phyloP scores from a whole-genome alignment of 1,284 basidiomycete genomes.

The Sphaerobolus stellatus region DNA sequence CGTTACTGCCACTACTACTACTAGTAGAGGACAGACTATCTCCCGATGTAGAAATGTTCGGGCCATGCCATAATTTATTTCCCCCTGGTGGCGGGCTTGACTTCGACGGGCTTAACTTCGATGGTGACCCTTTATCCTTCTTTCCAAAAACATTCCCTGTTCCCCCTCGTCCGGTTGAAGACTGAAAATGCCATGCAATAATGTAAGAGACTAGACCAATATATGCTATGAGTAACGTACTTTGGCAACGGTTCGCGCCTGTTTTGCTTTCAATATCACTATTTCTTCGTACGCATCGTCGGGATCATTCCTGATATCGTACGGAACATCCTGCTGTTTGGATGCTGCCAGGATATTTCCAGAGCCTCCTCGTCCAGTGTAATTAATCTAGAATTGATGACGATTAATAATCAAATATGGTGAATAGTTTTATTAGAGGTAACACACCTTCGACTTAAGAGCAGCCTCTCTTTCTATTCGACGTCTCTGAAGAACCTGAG shows the following conservation, averaged over 20 bases:
- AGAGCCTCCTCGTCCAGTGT: slow-evolving; percentile 1
- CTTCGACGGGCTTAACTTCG: too few relatives aligned
- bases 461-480: background rate
- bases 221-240: background rate
- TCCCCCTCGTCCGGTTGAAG: background rate
- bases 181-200: background rate
- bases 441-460: background rate
- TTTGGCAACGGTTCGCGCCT: background rate
- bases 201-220: background rate
- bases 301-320: slow-evolving; percentile 3
- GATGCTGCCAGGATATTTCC: slow-evolving; percentile 5
- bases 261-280: background rate
- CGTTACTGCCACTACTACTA: too few relatives aligned
- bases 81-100: too few relatives aligned
- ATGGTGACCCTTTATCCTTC: too few relatives aligned
- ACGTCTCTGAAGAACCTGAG: background rate
- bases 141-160: slow-evolving; percentile 10
- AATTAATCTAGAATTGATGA: background rate
- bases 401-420: background rate
- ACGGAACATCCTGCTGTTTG: background rate
- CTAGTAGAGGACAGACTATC: too few relatives aligned
- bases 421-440: background rate
- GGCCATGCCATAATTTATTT: too few relatives aligned
- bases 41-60: too few relatives aligned
- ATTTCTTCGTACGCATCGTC: slow-evolving; percentile 8